A percentile compares a stretch with the other conserved stretches of the same genome.
Conservation (phyloP, 1,139 yeast genomes). For the Hyphopichia khmerensis region DNA sequence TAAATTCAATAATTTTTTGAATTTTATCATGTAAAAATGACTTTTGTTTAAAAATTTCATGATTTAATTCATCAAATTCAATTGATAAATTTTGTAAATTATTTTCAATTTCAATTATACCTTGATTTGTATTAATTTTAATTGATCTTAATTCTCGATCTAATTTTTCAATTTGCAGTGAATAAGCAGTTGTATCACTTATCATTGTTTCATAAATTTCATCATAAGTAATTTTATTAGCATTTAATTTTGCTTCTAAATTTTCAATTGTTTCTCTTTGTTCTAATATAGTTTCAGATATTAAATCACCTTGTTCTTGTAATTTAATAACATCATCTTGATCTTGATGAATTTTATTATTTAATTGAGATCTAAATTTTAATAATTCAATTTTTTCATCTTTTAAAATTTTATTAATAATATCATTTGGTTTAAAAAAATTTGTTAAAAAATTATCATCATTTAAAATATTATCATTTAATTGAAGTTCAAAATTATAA, state of each 20-base stretch:
- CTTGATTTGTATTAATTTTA: constrained; percentile 53
- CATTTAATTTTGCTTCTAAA: constrained; percentile 55
- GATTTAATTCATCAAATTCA: constrained; percentile 53
- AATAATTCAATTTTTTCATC: constrained; percentile 42
- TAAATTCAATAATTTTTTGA: constrained; percentile 54
- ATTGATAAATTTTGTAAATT: constrained; percentile 54
- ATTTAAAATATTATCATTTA: constrained; percentile 28
- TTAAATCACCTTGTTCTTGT: constrained; percentile 60
- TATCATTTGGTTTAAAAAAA: constrained; percentile 26
- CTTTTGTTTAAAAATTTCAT: constrained; percentile 47
- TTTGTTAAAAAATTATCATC: constrained; percentile 17
- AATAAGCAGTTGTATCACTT: constrained; percentile 52
- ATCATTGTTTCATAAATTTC: constrained; percentile 58
- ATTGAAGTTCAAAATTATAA: constrained; percentile 26
- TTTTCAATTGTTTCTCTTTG: constrained; percentile 60
- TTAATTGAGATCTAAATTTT: constrained; percentile 48
- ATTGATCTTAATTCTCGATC: constrained; percentile 61
- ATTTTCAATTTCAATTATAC: constrained; percentile 55
- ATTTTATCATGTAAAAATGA: constrained; percentile 53
- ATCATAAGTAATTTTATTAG: constrained; percentile 55
- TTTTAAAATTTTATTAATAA: constrained; percentile 34
- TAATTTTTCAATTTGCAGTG: constrained; percentile 64
- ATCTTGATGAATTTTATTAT: constrained; percentile 46
- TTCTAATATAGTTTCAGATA: constrained; percentile 54
- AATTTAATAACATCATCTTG: constrained; percentile 60